Conservation (phyloP, 345 rosid species). For the Rhizophora apiculata region DNA sequence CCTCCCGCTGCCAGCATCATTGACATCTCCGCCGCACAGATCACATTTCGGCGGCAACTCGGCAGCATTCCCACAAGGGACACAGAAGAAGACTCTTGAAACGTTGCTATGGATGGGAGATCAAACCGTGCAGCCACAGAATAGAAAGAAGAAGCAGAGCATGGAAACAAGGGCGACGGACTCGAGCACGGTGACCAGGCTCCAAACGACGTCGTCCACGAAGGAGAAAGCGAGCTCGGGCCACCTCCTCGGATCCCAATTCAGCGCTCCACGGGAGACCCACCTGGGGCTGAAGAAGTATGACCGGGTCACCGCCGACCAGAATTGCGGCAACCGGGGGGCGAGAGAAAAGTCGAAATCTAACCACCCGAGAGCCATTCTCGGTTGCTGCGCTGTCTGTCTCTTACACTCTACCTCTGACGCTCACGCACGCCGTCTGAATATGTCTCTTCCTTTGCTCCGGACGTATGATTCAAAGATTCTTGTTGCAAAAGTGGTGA, state of each 20-base stretch:
- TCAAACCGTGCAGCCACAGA: conserved; percentile 79
- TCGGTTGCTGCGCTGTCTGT: neutral
- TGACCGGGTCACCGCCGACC: conserved; percentile 8
- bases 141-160: conserved; percentile 83
- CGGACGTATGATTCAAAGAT: no score
- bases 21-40: conserved; percentile 4
- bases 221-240: conserved; percentile 46
- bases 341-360: conserved; percentile 14
- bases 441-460: no score
- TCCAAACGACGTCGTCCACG: conserved; percentile 69
- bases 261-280: conserved; percentile 12
- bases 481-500: no score
- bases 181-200: conserved; percentile 66
- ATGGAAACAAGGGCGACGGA: conserved; percentile 85
- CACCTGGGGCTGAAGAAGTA: conserved; percentile 19
- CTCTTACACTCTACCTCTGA: no score
- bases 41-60: neutral
- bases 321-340: conserved; percentile 33
- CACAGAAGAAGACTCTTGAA: neutral
- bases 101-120: neutral
- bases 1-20: neutral
- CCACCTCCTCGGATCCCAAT: conserved; percentile 22
- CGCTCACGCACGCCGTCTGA: no score
- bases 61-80: neutral
- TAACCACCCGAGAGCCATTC: conserved; percentile 11